These are phyloP conservation scores for Mrakiaceae sp. DNA, from an alignment of 1,284 basidiomycete genomes.

Conservation along the genomic window DNA sequence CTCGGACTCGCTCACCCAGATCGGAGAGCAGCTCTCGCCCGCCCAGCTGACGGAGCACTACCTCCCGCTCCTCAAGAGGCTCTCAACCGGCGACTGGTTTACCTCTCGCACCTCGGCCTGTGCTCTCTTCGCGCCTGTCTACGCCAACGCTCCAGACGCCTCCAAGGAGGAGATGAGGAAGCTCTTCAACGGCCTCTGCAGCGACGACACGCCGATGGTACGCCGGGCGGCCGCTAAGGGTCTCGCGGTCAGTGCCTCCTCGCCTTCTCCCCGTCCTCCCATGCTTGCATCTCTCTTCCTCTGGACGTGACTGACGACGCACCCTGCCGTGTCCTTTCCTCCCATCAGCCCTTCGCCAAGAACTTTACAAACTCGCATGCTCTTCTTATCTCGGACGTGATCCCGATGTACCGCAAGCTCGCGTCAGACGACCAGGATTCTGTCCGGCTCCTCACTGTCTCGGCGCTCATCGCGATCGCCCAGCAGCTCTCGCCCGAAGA, in stretches of 20 bases:
- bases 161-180: slow-evolving; percentile 84
- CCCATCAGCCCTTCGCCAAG: slow-evolving; percentile 57
- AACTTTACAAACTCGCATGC: slow-evolving; percentile 44
- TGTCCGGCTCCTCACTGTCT: slow-evolving; percentile 88
- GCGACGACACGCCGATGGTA: slow-evolving; percentile 99
- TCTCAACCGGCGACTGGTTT: slow-evolving; percentile 96
- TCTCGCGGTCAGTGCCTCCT: slow-evolving; percentile 63
- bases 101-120: slow-evolving; percentile 96
- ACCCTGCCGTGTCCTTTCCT: neutral
- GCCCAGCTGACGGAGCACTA: slow-evolving; percentile 81
- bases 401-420: slow-evolving; percentile 88
- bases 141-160: slow-evolving; percentile 58
- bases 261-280: neutral
- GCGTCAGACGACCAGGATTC: slow-evolving; percentile 97
- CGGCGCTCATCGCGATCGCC: slow-evolving; percentile 89
- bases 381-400: slow-evolving; percentile 65
- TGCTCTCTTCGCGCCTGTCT: slow-evolving; percentile 87
- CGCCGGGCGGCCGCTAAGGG: slow-evolving; percentile 91
- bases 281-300: too few relatives aligned
- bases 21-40: slow-evolving; percentile 66
- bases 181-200: slow-evolving; percentile 69
- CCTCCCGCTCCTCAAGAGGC: slow-evolving; percentile 79
- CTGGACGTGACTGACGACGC: too few relatives aligned
- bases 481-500: slow-evolving; percentile 72
- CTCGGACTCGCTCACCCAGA: slow-evolving; percentile 89